Conservation (phyloP, 163 green algal species). For the Prototheca cutis region DNA sequence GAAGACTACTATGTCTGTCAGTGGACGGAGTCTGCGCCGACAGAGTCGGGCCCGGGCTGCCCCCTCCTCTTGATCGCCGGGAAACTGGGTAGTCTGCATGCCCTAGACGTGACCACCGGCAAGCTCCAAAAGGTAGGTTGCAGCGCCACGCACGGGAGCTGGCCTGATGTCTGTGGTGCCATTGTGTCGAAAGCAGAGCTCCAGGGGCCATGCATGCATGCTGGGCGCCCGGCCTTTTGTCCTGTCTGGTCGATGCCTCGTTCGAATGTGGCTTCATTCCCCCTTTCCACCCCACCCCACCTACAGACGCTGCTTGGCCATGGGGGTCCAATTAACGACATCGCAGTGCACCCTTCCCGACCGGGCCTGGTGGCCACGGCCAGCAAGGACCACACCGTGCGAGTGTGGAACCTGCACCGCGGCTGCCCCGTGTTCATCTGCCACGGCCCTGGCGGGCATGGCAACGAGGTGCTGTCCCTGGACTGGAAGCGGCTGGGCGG, state of each 20-base stretch:
- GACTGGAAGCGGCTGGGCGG: constrained; percentile 14
- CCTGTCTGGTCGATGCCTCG: too few relatives aligned
- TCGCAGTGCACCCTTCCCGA: constrained; percentile 50
- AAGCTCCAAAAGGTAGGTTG: too few relatives aligned
- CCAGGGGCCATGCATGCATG: too few relatives aligned
- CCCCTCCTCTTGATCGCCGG: constrained; percentile 68
- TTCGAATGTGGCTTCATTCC: too few relatives aligned
- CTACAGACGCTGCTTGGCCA: constrained; percentile 45
- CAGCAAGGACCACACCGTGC: constrained; percentile 67
- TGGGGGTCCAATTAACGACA: constrained; percentile 68
- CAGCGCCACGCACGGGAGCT: too few relatives aligned
- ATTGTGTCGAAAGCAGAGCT: too few relatives aligned
- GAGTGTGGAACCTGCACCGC: constrained; percentile 76
- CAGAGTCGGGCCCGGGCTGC: constrained; percentile 15
- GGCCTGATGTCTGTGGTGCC: too few relatives aligned
- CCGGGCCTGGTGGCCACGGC: constrained; percentile 53
- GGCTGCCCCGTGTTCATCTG: constrained; percentile 62
- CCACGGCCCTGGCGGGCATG: constrained; percentile 57
- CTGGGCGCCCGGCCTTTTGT: too few relatives aligned
- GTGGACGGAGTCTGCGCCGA: constrained; percentile 42
- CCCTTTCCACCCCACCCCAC: not conserved
- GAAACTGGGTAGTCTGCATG: constrained; percentile 46
- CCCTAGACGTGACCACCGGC: constrained; percentile 46
- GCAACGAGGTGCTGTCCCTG: constrained; percentile 74
- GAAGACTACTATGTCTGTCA: constrained; percentile 67